Base-by-base conservation (phyloP, 1,284 basidiomycete species). In the Schizophyllum commune region DNA sequence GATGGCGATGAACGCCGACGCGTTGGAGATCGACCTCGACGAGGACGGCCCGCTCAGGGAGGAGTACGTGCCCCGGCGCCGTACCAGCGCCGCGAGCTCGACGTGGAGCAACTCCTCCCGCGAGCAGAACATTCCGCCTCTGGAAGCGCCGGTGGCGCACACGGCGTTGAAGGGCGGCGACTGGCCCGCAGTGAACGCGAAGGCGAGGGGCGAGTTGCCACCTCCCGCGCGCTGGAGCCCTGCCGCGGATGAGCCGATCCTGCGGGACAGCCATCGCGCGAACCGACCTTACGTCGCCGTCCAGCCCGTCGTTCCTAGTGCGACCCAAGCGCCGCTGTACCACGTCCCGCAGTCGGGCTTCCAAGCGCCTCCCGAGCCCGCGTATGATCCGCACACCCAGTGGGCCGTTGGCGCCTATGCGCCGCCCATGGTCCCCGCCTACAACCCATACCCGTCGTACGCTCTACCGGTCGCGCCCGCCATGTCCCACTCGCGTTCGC, bases 201-300 rank as follows among this genome's bases (percentile, higher is more conserved):
- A 71, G 11, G 71, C 70, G 2, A 68, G 75, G 56, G 77, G 77
- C 58, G 59, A 67, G 20, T 72, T 91, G 20, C 89, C 89, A 55
- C 87, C 90, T 15, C 89, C 89, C 19, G 85, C 89, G 6, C 84
- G 83, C 70, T 92, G 89, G 89, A 89, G 87, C 68, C 89, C 89
- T 57, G 81, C 83, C 9, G 86, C 79, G 15, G 89, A 91, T 67
- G 88, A 89, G 65, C 88, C 87, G 21, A 82, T 91, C 61, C 72
- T 82, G 53, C 81, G 82, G 52, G 77, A 80, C 60, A 73, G 74
- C 58, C 80, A 77, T 66, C 77, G 82, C 59, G 69, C 70, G 54
- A 81, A 75, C 61, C 80, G 80, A 1, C 80, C 84, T 55, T 89
- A 89, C 63, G 74, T 86, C 55, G 84, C 88, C 15, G 83, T 87